Evolutionary conservation across 1,284 basidiomycete species (phyloP).

Genomic region (Heterobasidion parviporum): DNA sequence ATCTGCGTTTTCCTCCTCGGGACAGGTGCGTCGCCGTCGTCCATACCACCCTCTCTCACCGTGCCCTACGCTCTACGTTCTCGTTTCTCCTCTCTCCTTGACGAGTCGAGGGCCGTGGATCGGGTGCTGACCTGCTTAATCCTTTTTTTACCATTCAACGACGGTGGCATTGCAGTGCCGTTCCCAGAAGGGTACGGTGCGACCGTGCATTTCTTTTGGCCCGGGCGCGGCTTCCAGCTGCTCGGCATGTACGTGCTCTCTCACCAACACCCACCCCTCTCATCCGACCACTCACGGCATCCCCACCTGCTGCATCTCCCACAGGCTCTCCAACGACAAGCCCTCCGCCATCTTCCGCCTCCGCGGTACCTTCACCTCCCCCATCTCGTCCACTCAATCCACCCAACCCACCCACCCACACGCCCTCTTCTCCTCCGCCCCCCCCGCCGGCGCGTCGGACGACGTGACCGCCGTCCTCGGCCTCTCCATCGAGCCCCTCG

Average conservation of each 20-base stretch:
- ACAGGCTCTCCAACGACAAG: constrained; percentile 84
- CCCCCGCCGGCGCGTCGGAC: constrained; percentile 24
- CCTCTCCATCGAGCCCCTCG: constrained; percentile 60
- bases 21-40: constrained; percentile 42
- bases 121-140: no score
- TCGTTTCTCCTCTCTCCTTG: no score
- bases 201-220: constrained; percentile 87
- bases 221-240: constrained; percentile 81
- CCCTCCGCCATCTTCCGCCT: constrained; percentile 90
- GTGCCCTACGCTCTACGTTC: no score
- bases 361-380: constrained; percentile 53
- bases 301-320: no score
- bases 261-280: neutral
- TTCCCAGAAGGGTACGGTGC: constrained; percentile 89
- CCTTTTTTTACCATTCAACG: no score
- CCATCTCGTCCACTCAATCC: constrained; percentile 12
- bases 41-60: no score
- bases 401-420: constrained; percentile 31
- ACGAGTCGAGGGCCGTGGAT: no score
- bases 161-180: constrained; percentile 38
- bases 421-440: constrained; percentile 39
- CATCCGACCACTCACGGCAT: neutral
- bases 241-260: constrained; percentile 69
- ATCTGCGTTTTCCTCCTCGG: constrained; percentile 85
- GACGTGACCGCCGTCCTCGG: constrained; percentile 62